Conservation (phyloP, 805 yeast genomes). For the Saturnispora besseyi region DNA sequence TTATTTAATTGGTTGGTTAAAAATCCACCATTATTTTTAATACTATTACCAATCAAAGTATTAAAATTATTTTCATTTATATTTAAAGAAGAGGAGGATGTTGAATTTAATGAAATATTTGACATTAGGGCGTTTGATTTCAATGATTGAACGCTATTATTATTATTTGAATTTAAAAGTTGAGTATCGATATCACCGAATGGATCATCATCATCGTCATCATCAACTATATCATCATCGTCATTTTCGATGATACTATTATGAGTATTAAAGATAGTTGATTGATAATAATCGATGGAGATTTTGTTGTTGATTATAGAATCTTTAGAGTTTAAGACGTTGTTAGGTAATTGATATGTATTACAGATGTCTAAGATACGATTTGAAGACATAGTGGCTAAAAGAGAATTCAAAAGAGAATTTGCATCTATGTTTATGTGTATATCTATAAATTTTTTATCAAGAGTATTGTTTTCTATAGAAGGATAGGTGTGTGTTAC, state of each 20-base stretch:
- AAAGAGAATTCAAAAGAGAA: no score
- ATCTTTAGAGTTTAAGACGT: neutral
- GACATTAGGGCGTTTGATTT: neutral
- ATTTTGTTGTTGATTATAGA: neutral
- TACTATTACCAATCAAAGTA: conserved; percentile 28
- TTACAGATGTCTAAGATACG: neutral
- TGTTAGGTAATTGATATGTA: neutral
- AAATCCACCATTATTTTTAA: conserved; percentile 26
- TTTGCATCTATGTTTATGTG: no score
- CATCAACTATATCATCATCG: neutral
- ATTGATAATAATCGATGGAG: neutral
- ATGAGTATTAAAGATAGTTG: neutral
- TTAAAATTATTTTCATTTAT: neutral
- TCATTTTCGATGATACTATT: neutral
- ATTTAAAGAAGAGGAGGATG: no score
- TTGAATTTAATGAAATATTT: no score
- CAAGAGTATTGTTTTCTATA: no score
- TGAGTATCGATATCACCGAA: neutral
- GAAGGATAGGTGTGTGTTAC: no score
- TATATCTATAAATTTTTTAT: no score
- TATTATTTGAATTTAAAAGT: neutral
- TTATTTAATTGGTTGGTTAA: conserved; percentile 25
- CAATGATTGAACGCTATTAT: neutral
- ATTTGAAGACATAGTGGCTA: neutral
- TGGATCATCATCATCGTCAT: neutral